These are phyloP conservation scores for Murraya koenigii DNA, from an alignment of 345 rosid species.

Conservation along the genomic window DNA sequence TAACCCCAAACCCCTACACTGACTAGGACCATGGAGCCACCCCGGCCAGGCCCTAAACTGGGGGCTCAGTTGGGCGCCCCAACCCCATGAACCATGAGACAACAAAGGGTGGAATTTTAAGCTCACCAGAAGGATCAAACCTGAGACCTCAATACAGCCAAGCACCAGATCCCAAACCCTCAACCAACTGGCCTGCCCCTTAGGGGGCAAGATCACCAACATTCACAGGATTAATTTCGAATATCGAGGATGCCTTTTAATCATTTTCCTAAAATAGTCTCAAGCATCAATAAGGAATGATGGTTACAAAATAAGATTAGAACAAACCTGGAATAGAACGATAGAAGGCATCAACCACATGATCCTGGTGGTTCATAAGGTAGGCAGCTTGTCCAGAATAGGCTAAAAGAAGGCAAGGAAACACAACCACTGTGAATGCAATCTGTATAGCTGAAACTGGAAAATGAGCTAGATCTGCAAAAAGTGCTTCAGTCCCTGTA, in stretches of 20 bases:
- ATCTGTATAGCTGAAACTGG: constrained; percentile 81
- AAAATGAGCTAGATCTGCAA: constrained; percentile 91
- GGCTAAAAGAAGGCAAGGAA: constrained; percentile 95
- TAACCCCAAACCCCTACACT: no score
- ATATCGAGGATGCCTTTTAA: not conserved
- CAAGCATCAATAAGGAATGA: not conserved
- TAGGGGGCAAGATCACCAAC: no score
- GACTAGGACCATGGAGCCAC: no score
- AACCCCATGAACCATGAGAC: no score
- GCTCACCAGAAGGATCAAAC: no score
- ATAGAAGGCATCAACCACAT: constrained; percentile 69
- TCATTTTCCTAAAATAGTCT: not conserved
- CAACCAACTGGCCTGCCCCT: no score
- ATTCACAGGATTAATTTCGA: not conserved
- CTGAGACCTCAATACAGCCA: no score
- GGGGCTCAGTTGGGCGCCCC: no score
- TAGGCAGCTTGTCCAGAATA: constrained; percentile 99
- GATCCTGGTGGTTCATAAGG: constrained; percentile 54
- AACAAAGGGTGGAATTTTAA: no score
- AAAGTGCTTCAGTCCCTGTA: constrained; percentile 92
- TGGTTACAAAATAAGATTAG: not conserved
- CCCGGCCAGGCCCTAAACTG: no score
- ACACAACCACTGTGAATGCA: constrained; percentile 83
- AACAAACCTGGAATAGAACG: constrained; percentile 80
- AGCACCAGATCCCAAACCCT: no score